Percentiles rank a stretch among this genome's conserved stretches.
These are phyloP conservation scores for Echeveria elegans DNA, from an alignment of 164 flowering plant genomes.

Conservation along the genomic window DNA sequence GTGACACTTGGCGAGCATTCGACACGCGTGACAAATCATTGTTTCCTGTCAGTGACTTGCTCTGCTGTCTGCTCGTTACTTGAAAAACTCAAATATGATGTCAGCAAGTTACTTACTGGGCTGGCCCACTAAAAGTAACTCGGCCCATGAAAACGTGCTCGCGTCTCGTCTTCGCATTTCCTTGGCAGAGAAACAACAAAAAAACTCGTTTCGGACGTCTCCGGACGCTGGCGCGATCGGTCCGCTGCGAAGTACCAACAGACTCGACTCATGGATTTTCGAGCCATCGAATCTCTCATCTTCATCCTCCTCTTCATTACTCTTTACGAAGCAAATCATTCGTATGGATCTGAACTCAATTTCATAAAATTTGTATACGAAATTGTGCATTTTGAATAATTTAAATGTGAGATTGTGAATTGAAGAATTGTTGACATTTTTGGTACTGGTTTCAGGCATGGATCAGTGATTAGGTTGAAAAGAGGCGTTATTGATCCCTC, in stretches of 20 bases:
- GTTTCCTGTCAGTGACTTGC: no score
- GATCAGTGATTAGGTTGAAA: slow-evolving; percentile 4
- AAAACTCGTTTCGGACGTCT: background rate
- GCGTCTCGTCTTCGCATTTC: background rate
- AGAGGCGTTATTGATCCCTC: slow-evolving; percentile 45
- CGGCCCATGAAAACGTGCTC: no score
- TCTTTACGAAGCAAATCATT: background rate
- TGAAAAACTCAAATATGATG: no score
- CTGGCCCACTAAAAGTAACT: no score
- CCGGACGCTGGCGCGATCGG: slow-evolving; percentile 1
- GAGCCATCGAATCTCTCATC: background rate
- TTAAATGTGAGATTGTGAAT: background rate
- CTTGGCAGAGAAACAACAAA: background rate
- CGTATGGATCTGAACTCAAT: background rate
- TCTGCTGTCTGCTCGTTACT: no score
- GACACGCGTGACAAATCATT: no score
- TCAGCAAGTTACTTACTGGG: no score
- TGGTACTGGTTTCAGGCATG: background rate
- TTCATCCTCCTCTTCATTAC: background rate
- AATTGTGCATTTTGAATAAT: background rate
- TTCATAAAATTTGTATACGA: background rate
- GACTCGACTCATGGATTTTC: background rate
- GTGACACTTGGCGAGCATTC: no score
- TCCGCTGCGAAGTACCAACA: background rate
- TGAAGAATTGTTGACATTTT: background rate